Evolutionary conservation across 176 grass and related monocot species (phyloP).

Genomic region (Oryza officinalis): DNA sequence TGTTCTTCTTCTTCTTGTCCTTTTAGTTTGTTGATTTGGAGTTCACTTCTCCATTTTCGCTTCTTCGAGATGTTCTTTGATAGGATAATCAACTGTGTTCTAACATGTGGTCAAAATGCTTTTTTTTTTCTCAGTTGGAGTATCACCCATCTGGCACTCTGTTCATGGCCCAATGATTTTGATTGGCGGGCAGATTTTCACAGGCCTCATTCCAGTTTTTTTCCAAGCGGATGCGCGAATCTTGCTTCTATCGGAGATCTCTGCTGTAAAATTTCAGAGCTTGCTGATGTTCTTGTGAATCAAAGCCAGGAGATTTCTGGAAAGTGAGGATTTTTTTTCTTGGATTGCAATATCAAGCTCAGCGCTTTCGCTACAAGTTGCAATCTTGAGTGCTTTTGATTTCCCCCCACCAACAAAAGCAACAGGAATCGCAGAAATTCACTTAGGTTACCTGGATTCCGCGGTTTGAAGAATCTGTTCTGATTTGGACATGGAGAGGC

Average conservation of each 20-base stretch:
- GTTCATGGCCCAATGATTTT: background rate
- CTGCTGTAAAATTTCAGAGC: background rate
- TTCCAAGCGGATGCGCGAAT: background rate
- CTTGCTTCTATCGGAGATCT: background rate
- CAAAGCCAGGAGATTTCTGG: background rate
- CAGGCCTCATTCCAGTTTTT: background rate
- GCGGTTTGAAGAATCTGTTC: background rate
- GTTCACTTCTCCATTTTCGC: background rate
- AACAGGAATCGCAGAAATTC: constrained; percentile 9
- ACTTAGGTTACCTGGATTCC: constrained; percentile 19
- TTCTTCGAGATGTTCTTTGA: background rate
- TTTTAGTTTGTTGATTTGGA: background rate
- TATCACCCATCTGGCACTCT: background rate
- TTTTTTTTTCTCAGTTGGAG: background rate
- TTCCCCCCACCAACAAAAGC: background rate
- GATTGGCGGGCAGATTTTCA: background rate
- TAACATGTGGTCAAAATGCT: background rate
- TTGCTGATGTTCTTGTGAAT: background rate
- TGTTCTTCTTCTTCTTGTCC: background rate
- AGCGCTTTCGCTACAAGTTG: background rate
- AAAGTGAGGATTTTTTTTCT: background rate
- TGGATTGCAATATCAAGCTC: background rate
- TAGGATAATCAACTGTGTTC: background rate
- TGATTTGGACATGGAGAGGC: constrained; percentile 59
- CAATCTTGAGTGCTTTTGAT: background rate